phyloP scores from a whole-genome alignment of 2,329 filamentous ascomycete genomes.

The Aspergillus bombycis region DNA sequence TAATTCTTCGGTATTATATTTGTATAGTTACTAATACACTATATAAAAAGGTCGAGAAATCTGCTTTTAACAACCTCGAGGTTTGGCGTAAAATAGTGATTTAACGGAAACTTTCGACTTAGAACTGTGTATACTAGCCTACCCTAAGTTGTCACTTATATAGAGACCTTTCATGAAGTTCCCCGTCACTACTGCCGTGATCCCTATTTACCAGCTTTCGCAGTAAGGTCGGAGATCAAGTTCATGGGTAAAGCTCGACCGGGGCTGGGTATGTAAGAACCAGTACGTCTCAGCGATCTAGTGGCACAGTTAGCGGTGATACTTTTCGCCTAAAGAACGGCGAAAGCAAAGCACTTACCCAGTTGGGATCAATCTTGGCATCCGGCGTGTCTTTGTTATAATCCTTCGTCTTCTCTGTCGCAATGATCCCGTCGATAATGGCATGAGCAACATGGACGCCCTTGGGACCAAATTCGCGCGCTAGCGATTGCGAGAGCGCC shows the following conservation, averaged over 20 bases:
- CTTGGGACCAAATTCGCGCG: slow-evolving; percentile 58
- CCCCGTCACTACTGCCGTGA: too few relatives aligned
- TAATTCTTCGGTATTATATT: too few relatives aligned
- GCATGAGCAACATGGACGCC: slow-evolving; percentile 61
- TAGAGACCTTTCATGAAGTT: accelerated
- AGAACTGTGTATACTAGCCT: too few relatives aligned
- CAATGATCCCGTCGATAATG: slow-evolving; percentile 60
- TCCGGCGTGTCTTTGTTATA: slow-evolving; percentile 43
- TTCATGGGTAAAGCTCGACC: slow-evolving; percentile 57
- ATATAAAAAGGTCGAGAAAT: too few relatives aligned
- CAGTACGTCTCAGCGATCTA: slow-evolving; percentile 61
- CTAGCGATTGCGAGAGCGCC: slow-evolving; percentile 54
- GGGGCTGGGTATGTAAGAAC: slow-evolving; percentile 57
- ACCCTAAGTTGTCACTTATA: too few relatives aligned
- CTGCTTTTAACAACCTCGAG: too few relatives aligned
- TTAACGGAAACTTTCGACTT: too few relatives aligned
- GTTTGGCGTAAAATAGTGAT: too few relatives aligned
- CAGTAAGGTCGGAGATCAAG: slow-evolving; percentile 50
- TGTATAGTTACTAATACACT: too few relatives aligned
- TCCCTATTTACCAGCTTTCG: slow-evolving; percentile 21
- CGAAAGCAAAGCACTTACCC: slow-evolving; percentile 36
- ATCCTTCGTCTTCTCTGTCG: slow-evolving; percentile 54
- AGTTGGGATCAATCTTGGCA: slow-evolving; percentile 55
- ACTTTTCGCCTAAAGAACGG: background rate
- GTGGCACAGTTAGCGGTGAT: background rate